Evolutionary conservation across 169 alveolate species (phyloP), one percentile per base, ranked within the genome.

Genomic region (Cyclospora cayetanensis): DNA sequence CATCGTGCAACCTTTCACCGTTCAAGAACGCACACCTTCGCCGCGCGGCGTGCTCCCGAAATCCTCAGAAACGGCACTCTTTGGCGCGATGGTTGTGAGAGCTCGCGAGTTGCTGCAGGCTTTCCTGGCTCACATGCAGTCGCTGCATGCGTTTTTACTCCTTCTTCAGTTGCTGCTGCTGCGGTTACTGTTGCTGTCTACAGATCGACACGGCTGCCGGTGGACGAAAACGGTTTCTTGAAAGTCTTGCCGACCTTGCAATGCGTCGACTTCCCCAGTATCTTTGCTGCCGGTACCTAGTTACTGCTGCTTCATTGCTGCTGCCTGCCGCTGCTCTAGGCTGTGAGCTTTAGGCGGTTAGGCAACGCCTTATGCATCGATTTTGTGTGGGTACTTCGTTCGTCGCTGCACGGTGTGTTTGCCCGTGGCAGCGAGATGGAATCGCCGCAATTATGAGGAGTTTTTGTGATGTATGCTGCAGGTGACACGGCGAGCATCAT

Each of bases 231-330:
- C 31, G 89, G 89, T 9, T 79, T 50, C 46, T 4, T 79, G 52
- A 42, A 52, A 4, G 74, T 52, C 0, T 12, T 42, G 29, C 72
- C 74, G 52, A 50, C 74, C 29, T 31, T 79, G 29, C 70, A 52
- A 37, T 79, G 72, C 9, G 72, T 50, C 50, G 42, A 52, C 52
- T 31, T 11, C 42, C 89, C 89, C 37, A 12, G n/a, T 53, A 52
- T 79, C n/a, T 79, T 79, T 27, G 89, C 89, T 42, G 89, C 89
- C 25, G 89, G 86, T 76, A 12, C 55, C 55, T 12, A 39, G 29
- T 27, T 65, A 18, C 77, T 65, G 77, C 53, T 31, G 83, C 83
- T 37, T 29, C 53, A 3, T 29, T 4, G 12, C 72, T 60, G 72
- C 27, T 12, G 34, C 53, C 83, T 34, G 53, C 53, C 27, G 83